Evolutionary conservation across 768 basidiomycete species (phyloP).

Genomic region (Panaeolus cyanescens): DNA sequence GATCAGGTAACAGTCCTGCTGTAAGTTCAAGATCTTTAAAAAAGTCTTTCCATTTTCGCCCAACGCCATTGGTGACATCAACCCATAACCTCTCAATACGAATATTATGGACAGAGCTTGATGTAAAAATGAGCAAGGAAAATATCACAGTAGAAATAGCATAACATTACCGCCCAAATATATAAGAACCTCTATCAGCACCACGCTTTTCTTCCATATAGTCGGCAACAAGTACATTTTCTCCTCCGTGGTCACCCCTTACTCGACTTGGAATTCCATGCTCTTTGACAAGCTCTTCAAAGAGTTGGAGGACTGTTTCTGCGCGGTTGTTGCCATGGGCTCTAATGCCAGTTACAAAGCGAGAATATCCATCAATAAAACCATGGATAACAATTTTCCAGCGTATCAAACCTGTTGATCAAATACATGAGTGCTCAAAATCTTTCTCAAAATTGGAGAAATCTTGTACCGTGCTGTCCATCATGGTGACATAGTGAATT

Average conservation of each 20-base stretch:
- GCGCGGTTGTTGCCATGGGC: constrained; percentile 42
- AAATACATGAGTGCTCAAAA: background rate
- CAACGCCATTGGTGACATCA: constrained; percentile 34
- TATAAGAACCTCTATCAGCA: constrained; percentile 31
- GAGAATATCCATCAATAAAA: constrained; percentile 43
- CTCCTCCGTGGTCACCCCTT: constrained; percentile 33
- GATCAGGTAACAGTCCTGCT: constrained; percentile 24
- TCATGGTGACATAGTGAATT: constrained; percentile 32
- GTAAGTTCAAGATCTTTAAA: constrained; percentile 33
- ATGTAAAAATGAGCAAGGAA: background rate
- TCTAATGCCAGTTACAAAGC: constrained; percentile 33
- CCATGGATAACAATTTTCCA: constrained; percentile 40
- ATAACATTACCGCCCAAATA: constrained; percentile 40
- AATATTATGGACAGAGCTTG: constrained; percentile 28
- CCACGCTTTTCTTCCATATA: constrained; percentile 28
- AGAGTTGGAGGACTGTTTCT: constrained; percentile 38
- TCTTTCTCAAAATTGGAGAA: background rate
- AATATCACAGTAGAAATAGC: no score
- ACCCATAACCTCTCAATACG: constrained; percentile 42
- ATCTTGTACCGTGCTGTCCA: constrained; percentile 15
- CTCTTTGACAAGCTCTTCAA: constrained; percentile 17
- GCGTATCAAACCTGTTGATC: constrained; percentile 29
- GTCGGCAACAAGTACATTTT: constrained; percentile 31
- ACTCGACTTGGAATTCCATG: constrained; percentile 35
- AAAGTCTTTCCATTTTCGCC: constrained; percentile 39